phyloP scores from a whole-genome alignment of 1,284 basidiomycete species.

The Peniophora sp. region DNA sequence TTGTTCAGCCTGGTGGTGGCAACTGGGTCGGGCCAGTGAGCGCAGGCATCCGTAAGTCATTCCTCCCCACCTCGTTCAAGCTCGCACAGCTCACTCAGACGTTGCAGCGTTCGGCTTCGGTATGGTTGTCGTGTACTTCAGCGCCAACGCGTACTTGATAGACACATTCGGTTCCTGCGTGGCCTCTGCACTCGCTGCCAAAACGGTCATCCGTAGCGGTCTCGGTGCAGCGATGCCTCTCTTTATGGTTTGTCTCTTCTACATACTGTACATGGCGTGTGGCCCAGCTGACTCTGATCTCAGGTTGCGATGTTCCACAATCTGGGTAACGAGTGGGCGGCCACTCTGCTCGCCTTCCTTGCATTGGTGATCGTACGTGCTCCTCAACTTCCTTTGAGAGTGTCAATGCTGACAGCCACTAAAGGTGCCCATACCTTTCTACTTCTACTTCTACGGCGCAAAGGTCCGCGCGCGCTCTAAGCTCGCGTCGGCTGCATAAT shows the following conservation, averaged over 20 bases:
- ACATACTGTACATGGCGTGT: too few relatives aligned
- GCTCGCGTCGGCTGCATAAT: slow-evolving; percentile 10
- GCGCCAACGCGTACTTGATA: slow-evolving; percentile 35
- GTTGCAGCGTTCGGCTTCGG: slow-evolving; percentile 31
- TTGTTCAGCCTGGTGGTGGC: slow-evolving; percentile 11
- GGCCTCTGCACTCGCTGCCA: slow-evolving; percentile 23
- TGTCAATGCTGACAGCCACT: not conserved
- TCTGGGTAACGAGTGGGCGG: slow-evolving; percentile 46
- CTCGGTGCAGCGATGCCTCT: slow-evolving; percentile 41
- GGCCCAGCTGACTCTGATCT: too few relatives aligned
- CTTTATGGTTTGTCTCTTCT: slow-evolving; percentile 20
- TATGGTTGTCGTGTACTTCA: slow-evolving; percentile 31
- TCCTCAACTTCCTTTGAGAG: not conserved
- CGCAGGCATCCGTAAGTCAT: slow-evolving; percentile 22
- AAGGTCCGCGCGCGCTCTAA: slow-evolving; percentile 15
- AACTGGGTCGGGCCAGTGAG: slow-evolving; percentile 32
- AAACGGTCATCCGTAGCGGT: slow-evolving; percentile 35
- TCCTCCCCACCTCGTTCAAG: too few relatives aligned
- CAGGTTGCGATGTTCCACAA: slow-evolving; percentile 33
- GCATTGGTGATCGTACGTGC: slow-evolving; percentile 25
- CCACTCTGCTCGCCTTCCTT: slow-evolving; percentile 32
- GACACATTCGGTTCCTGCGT: slow-evolving; percentile 30
- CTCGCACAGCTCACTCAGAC: too few relatives aligned
- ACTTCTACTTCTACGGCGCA: slow-evolving; percentile 26
- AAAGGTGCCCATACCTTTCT: slow-evolving; percentile 32